Evolutionary conservation across 768 basidiomycete genomes (phyloP), one percentile per base, ranked within the genome.

Genomic region (Rhizopogon salebrosus): DNA sequence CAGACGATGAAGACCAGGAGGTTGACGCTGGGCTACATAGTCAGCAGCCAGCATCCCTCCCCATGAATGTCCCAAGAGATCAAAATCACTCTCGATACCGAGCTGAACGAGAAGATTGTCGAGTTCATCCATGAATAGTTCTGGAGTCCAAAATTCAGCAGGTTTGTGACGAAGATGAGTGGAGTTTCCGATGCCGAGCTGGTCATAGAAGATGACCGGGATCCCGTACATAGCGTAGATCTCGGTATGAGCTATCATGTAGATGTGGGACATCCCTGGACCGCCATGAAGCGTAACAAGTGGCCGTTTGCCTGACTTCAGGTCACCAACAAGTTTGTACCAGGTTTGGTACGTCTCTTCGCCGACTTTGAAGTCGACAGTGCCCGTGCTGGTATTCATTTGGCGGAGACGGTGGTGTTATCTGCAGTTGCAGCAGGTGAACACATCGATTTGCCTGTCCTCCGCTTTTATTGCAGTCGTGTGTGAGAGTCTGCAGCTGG

Each of bases 31-130:
- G 35, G 70, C 63, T 6, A 59, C 75, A 45, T 73, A 77, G 36
- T 76, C 70, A 5, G 66, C 56, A 0, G 67, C 79, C 8, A 83
- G 67, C 66, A 80, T 80, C 1, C 75, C 80, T 11, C 82, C 83
- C 81, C 81, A 82, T 4, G 78, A 81, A 43, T 83, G 82, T 0
- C 83, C 83, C 1, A 75, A 56, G 1, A 83, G 59, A 56, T 75
- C 70, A 60, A 74, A 83, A n/a, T 61, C 55, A 5, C 62, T 57
- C 8, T 61, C 39, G 53, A 82, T 72, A 0, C 65, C 70, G 18
- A 84, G 66, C 20, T 76, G 57, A 4, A 57, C 41, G 22, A 83
- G 49, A 8, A 84, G 56, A 49, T 80, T 81, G 24, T 72, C 70
- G 31, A 84, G 75, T 66, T 84, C 78, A 38, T 75, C 75, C 49